Percentiles rank a stretch among this genome's conserved stretches.
Evolutionary conservation across 129 eudicot genomes (phyloP).

Genomic region (sunflower (Helianthus annuus)): HanXRQr2.0-SUNRISE NC_035446.2:52008855-52009354

Average conservation of each 20-base stretch:
- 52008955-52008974: conserved; percentile 68
- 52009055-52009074: conserved; percentile 78
- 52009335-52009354: too few relatives aligned
- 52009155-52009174: conserved; percentile 4
- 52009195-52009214: too few relatives aligned
- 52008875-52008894: conserved; percentile 77
- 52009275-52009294: too few relatives aligned
- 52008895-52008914: conserved; percentile 88
- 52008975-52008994: conserved; percentile 72
- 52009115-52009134: conserved; percentile 37
- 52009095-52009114: conserved; percentile 63
- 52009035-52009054: conserved; percentile 81
- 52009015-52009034: conserved; percentile 54
- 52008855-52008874: conserved; percentile 68
- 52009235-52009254: too few relatives aligned
- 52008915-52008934: conserved; percentile 54
- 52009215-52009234: too few relatives aligned
- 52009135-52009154: conserved; percentile 61
- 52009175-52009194: neutral
- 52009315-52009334: too few relatives aligned
- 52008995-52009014: conserved; percentile 74
- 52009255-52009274: too few relatives aligned
- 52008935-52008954: conserved; percentile 92
- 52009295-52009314: too few relatives aligned
- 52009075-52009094: conserved; percentile 90